phyloP scores from a whole-genome alignment of 1,284 basidiomycete species.

The Pyrrhoderma noxium region DNA sequence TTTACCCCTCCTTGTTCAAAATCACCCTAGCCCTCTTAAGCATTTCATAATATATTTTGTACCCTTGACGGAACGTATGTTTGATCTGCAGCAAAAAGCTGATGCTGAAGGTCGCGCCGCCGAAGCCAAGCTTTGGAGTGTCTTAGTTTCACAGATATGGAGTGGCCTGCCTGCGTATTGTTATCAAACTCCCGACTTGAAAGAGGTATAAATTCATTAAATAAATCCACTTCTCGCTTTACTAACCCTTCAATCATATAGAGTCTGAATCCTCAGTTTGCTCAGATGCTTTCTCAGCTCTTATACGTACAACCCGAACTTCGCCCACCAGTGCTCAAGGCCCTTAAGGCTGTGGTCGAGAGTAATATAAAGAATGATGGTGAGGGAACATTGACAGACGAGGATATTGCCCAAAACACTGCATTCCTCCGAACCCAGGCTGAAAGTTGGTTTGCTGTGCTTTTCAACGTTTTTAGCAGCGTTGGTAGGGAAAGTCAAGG shows the following conservation, averaged over 20 bases:
- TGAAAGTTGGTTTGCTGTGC: slow-evolving; percentile 89
- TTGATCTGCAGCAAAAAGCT: slow-evolving; percentile 75
- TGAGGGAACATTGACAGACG: slow-evolving; percentile 26
- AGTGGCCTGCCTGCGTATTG: slow-evolving; percentile 85
- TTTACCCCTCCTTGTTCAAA: slow-evolving; percentile 81
- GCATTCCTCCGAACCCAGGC: slow-evolving; percentile 71
- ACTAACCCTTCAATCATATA: slow-evolving; percentile 26
- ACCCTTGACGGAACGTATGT: slow-evolving; percentile 90
- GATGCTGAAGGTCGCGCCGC: slow-evolving; percentile 63
- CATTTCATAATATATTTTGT: slow-evolving; percentile 92
- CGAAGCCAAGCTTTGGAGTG: slow-evolving; percentile 92
- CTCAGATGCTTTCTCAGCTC: slow-evolving; percentile 85
- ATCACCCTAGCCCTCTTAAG: slow-evolving; percentile 70
- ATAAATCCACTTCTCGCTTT: background rate
- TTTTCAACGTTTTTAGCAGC: slow-evolving; percentile 96
- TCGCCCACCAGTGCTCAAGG: slow-evolving; percentile 75
- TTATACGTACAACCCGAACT: slow-evolving; percentile 85
- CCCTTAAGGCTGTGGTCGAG: slow-evolving; percentile 76
- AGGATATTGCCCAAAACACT: slow-evolving; percentile 64
- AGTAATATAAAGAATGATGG: slow-evolving; percentile 37
- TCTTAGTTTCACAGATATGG: slow-evolving; percentile 92
- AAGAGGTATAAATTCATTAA: slow-evolving; percentile 34
- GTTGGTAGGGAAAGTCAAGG: slow-evolving; percentile 71
- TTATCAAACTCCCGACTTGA: slow-evolving; percentile 49
- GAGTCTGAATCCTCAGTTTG: slow-evolving; percentile 69